Evolutionary conservation across 2,329 filamentous ascomycete species (phyloP).

Genomic region (Paramyrothecium sp.): DNA sequence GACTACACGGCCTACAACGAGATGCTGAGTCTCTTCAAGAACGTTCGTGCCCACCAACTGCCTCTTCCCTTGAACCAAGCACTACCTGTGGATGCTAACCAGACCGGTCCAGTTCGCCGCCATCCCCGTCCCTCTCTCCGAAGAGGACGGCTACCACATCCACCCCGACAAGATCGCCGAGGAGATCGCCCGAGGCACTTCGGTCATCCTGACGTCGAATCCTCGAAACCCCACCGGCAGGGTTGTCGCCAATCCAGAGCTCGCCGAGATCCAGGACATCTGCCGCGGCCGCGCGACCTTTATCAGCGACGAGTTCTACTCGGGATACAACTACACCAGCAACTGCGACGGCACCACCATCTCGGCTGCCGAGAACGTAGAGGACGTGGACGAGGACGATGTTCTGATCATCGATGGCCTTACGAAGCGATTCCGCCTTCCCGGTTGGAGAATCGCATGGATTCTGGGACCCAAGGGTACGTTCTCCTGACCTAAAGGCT

Average conservation of each 20-base stretch:
- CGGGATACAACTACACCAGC: conserved; percentile 92
- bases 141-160: conserved; percentile 89
- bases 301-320: conserved; percentile 96
- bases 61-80: too few species aligned
- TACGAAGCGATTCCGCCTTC: conserved; percentile 94
- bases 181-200: conserved; percentile 81
- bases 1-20: conserved; percentile 98
- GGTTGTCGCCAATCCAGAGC: conserved; percentile 79
- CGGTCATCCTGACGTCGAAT: conserved; percentile 91
- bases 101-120: conserved; percentile 67
- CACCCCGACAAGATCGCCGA: conserved; percentile 90
- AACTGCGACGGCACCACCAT: conserved; percentile 89
- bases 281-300: conserved; percentile 87
- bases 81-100: too few species aligned
- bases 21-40: conserved; percentile 94
- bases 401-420: conserved; percentile 94
- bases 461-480: conserved; percentile 80
- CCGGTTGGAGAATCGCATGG: conserved; percentile 96
- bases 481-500: neutral
- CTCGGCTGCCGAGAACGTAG: conserved; percentile 83
- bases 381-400: conserved; percentile 86
- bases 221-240: conserved; percentile 92
- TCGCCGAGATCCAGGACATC: conserved; percentile 89
- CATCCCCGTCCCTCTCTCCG: conserved; percentile 80
- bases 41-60: conserved; percentile 56